Evolutionary conservation across 2,329 filamentous ascomycete species (phyloP).

Genomic region (Hypoxylon sp.): DNA sequence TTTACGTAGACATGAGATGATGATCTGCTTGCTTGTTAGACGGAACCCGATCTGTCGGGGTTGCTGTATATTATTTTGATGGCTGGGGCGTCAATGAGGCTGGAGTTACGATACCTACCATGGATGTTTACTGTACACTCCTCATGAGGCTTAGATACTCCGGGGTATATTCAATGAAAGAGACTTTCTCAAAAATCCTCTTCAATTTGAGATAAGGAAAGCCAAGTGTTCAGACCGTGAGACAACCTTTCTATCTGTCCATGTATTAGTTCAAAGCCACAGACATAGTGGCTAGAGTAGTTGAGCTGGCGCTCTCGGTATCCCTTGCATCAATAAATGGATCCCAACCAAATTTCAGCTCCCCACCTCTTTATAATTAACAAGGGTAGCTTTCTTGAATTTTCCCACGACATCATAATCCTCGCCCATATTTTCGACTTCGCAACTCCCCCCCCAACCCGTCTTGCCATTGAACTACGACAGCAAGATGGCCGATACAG

Average conservation of each 20-base stretch:
- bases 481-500: slow-evolving; percentile 45
- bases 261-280: not conserved
- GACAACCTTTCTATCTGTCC: too few relatives aligned
- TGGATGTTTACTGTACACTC: not conserved
- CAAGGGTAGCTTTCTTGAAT: slow-evolving; percentile 12
- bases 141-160: not conserved
- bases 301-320: not conserved
- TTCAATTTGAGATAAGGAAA: not conserved
- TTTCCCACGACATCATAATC: slow-evolving; percentile 23
- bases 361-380: slow-evolving; percentile 12
- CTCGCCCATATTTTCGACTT: slow-evolving; percentile 6
- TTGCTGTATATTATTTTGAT: not conserved
- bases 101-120: slow-evolving; percentile 9
- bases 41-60: not conserved
- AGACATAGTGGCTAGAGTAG: slow-evolving; percentile 1
- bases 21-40: not conserved
- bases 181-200: not conserved
- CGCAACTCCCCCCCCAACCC: not conserved
- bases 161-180: not conserved
- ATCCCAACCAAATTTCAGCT: slow-evolving; percentile 27
- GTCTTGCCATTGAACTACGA: slow-evolving; percentile 16
- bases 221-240: not conserved
- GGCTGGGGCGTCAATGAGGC: not conserved
- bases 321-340: slow-evolving; percentile 22
- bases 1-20: not conserved